phyloP scores from a whole-genome alignment of 2,329 filamentous ascomycete species.

The Coniella lustricola region DNA sequence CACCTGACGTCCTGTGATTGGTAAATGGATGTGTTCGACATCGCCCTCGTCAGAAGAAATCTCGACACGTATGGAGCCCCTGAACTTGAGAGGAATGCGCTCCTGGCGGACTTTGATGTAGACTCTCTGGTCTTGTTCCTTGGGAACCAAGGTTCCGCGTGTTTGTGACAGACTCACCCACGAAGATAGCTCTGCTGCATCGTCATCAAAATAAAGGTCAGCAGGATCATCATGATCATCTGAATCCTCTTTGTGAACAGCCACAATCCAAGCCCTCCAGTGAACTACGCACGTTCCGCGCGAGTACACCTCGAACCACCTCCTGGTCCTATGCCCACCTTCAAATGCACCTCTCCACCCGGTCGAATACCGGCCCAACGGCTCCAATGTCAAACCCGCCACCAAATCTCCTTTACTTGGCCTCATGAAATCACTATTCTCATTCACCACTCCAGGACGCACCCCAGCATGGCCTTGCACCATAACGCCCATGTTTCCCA shows the following conservation, averaged over 20 bases:
- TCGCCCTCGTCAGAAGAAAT: constrained; percentile 28
- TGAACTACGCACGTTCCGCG: constrained; percentile 26
- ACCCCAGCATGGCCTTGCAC: constrained; percentile 36
- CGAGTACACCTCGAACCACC: constrained; percentile 40
- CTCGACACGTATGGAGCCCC: constrained; percentile 23
- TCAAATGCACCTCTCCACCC: too few relatives aligned
- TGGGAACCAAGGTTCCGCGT: constrained; percentile 30
- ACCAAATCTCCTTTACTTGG: constrained; percentile 30
- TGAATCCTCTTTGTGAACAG: too few relatives aligned
- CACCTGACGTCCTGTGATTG: constrained; percentile 20
- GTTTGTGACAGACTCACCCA: constrained; percentile 31
- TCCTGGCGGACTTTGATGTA: constrained; percentile 41
- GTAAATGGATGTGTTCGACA: constrained; percentile 29
- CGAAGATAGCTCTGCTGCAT: too few relatives aligned
- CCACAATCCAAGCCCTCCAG: constrained; percentile 46
- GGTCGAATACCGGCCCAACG: constrained; percentile 16
- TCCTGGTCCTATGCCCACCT: too few relatives aligned
- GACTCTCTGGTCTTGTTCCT: constrained; percentile 36
- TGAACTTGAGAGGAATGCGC: constrained; percentile 28
- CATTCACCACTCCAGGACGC: constrained; percentile 35
- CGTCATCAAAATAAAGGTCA: too few relatives aligned
- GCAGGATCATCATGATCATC: too few relatives aligned
- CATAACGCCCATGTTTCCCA: constrained; percentile 47
- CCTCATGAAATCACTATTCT: constrained; percentile 46
- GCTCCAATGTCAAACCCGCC: constrained; percentile 19